Evolutionary conservation across 208 protist species (phyloP), one percentile per base, ranked within the genome.

Genomic region (Crithidia thermophila): DNA sequence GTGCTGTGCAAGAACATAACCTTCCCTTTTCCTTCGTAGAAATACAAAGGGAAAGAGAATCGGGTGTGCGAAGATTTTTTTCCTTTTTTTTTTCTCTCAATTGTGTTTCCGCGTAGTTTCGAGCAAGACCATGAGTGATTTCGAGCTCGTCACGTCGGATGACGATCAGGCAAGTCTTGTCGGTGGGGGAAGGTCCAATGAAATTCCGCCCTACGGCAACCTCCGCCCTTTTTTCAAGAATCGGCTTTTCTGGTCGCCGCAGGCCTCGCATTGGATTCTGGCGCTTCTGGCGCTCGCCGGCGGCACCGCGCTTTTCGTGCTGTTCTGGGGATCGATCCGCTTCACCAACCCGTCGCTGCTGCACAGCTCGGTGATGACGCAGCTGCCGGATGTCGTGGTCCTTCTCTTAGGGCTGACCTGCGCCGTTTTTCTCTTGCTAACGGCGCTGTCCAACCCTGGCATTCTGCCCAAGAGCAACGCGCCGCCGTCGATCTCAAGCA

Each of bases 321-420:
- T 69, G 14, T 47, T 75, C 23, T 75, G 69, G 69, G 69, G 69
- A 7, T 75, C 69, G 27, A 57, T 75, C 4, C 69, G 69, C 55
- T 75, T 69, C 61, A 69, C 69, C 25, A 16, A 58, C 40, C 61
- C 69, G 20, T 14, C 42, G 27, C 37, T 75, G 5, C 55, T 69
- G 7, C 61, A 9, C 39, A 62, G 58, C 37, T 9, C 46, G 10
- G 42, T 34, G 39, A 75, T 75, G 69, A 75, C 60, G 45, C 69
- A 75, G 55, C 21, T 69, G 28, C 69, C 69, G 3, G 61, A 69
- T 14, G 21, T 69, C 0, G 21, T 75, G 33, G 69, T 56, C 16
- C 52, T 64, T n/a, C 43, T 75, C 0, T 14, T 69, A 28, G 36
- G 45, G 13, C 16, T 75, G 6, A 20, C 45, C 28, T 69, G 61